Conservation (phyloP, 805 yeast species). For the Wickerhamiella lipophila region DNA sequence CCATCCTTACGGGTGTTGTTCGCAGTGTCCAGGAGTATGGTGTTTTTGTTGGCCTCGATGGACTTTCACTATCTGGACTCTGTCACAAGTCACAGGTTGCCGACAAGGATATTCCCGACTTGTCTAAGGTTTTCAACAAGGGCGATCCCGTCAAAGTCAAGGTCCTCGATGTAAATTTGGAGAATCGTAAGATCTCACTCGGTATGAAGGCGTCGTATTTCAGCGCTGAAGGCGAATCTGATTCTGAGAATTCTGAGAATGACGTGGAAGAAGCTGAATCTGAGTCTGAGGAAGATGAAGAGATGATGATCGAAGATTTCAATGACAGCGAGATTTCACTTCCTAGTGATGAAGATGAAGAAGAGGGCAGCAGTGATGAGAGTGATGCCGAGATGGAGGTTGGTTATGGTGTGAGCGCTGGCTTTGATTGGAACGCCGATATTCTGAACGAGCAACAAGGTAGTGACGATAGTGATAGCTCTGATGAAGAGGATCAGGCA, state of each 20-base stretch:
- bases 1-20: slow-evolving; percentile 63
- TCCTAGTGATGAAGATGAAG: slow-evolving; percentile 21
- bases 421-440: slow-evolving; percentile 93
- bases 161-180: slow-evolving; percentile 47
- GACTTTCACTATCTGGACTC: slow-evolving; percentile 69
- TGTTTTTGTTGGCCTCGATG: slow-evolving; percentile 72
- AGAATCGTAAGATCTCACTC: slow-evolving; percentile 64
- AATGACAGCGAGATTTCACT: slow-evolving; percentile 14
- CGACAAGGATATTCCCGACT: slow-evolving; percentile 41
- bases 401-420: slow-evolving; percentile 55
- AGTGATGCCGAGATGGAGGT: slow-evolving; percentile 17
- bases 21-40: slow-evolving; percentile 76
- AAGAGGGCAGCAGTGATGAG: slow-evolving; percentile 20
- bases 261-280: slow-evolving; percentile 23
- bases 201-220: slow-evolving; percentile 95
- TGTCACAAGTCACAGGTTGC: slow-evolving; percentile 81
- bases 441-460: slow-evolving; percentile 32
- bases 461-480: slow-evolving; percentile 41
- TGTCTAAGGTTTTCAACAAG: slow-evolving; percentile 57
- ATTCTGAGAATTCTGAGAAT: slow-evolving; percentile 17
- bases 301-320: slow-evolving; percentile 29
- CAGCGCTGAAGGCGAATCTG: slow-evolving; percentile 30
- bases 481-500: slow-evolving; percentile 22
- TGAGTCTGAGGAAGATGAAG: slow-evolving; percentile 23
- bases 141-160: slow-evolving; percentile 89